Conservation (phyloP, 129 eudicot species). For the Chrysanthemum makinoi region DNA sequence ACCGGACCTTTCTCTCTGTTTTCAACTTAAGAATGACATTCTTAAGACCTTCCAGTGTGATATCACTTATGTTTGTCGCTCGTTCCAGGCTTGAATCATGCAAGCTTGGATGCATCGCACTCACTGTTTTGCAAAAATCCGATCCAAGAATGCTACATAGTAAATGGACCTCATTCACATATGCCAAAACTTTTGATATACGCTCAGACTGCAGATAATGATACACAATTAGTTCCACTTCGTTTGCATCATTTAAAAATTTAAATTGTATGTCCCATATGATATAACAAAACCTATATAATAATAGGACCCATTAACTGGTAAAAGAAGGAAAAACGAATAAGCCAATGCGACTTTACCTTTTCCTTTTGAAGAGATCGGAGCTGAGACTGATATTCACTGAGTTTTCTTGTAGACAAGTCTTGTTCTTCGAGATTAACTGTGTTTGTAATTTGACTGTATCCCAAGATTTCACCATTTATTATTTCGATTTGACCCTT, state of each 20-base stretch:
- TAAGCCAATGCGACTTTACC: constrained; percentile 34
- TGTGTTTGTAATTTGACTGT: constrained; percentile 31
- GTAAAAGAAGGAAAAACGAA: constrained; percentile 6
- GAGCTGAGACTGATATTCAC: constrained; percentile 55
- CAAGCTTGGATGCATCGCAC: constrained; percentile 78
- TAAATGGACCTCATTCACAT: constrained; percentile 69
- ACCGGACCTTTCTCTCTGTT: constrained; percentile 60
- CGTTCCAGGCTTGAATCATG: constrained; percentile 45
- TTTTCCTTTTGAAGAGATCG: constrained; percentile 70
- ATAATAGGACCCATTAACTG: background rate
- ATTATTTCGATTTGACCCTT: constrained; percentile 64
- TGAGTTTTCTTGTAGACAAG: constrained; percentile 65
- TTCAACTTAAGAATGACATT: constrained; percentile 59
- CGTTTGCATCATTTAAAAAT: background rate
- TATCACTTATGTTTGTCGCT: constrained; percentile 68
- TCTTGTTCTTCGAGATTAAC: constrained; percentile 55
- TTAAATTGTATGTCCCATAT: background rate
- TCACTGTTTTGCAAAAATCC: constrained; percentile 65
- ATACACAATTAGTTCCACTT: constrained; percentile 13
- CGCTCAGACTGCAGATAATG: constrained; percentile 60
- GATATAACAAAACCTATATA: background rate
- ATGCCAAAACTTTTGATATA: constrained; percentile 59
- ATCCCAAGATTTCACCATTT: constrained; percentile 59
- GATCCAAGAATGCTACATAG: constrained; percentile 58
- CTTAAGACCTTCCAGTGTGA: constrained; percentile 60